Conservation (phyloP, 306 rosid species). For the Quillaja saponaria region DNA sequence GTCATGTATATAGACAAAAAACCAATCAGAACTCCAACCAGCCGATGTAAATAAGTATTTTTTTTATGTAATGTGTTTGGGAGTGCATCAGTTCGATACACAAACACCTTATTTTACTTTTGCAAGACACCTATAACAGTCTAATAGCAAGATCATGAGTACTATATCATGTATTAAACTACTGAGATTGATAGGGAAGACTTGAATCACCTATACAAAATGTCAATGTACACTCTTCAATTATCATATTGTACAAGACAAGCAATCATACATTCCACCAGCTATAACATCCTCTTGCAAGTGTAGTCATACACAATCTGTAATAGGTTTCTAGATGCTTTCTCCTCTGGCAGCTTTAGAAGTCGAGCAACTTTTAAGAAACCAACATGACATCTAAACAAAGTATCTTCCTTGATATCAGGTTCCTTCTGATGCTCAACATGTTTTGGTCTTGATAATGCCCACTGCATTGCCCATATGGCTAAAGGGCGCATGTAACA, state of each 20-base stretch:
- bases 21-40: no score
- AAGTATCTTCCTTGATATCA: constrained; percentile 15
- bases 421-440: constrained; percentile 36
- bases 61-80: no score
- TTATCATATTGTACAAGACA: neutral
- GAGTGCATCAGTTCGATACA: no score
- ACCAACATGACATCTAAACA: constrained; percentile 39
- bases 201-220: neutral
- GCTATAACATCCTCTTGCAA: constrained; percentile 51
- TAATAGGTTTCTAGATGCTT: constrained; percentile 34
- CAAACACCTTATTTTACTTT: no score
- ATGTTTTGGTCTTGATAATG: constrained; percentile 53
- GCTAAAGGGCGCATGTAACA: constrained; percentile 95
- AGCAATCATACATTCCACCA: constrained; percentile 8
- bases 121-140: no score
- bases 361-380: constrained; percentile 52
- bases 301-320: constrained; percentile 69
- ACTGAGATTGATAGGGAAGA: no score
- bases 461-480: constrained; percentile 99
- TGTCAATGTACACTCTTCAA: neutral
- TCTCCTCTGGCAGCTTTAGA: constrained; percentile 44
- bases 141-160: no score
- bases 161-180: no score
- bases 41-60: no score
- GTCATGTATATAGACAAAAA: no score